These are phyloP conservation scores for Taiozyma sp. DNA, from an alignment of 1,139 yeast species.

Conservation along the genomic window DNA sequence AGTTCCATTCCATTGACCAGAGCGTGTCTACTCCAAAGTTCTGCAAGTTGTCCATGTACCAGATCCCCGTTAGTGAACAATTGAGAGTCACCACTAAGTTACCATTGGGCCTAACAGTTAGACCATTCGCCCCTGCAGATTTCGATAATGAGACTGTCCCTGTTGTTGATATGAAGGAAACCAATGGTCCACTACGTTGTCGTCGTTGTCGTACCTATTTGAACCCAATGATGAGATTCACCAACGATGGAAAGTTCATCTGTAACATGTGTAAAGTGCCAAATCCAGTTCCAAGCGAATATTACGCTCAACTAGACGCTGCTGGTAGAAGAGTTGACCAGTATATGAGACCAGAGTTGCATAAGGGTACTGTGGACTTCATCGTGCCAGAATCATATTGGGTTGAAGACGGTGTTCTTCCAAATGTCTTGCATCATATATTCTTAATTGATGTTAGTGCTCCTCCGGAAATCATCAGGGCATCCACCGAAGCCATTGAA, in stretches of 20 bases:
- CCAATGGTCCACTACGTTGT: conserved; percentile 81
- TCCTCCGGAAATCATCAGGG: conserved; percentile 56
- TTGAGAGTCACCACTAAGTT: conserved; percentile 67
- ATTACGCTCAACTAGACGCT: conserved; percentile 58
- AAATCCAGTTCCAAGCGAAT: conserved; percentile 65
- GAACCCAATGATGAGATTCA: conserved; percentile 77
- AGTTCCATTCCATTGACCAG: conserved; percentile 69
- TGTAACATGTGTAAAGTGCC: conserved; percentile 90
- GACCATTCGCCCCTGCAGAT: conserved; percentile 74
- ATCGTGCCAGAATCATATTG: conserved; percentile 74
- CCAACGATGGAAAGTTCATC: conserved; percentile 57
- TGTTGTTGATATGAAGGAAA: conserved; percentile 53
- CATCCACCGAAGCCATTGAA: conserved; percentile 73
- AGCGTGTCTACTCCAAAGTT: conserved; percentile 82
- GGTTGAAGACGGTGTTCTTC: conserved; percentile 36
- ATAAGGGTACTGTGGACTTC: conserved; percentile 81
- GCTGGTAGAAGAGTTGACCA: conserved; percentile 60
- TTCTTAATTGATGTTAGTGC: conserved; percentile 78
- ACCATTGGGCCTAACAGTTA: conserved; percentile 75
- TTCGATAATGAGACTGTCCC: conserved; percentile 56
- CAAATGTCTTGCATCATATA: conserved; percentile 60
- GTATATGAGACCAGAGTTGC: conserved; percentile 67
- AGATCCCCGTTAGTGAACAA: conserved; percentile 73
- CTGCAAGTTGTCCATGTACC: conserved; percentile 77
- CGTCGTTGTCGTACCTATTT: conserved; percentile 86